Conservation (phyloP, 352 stramenopile species). For the Pythium aquatile region DNA sequence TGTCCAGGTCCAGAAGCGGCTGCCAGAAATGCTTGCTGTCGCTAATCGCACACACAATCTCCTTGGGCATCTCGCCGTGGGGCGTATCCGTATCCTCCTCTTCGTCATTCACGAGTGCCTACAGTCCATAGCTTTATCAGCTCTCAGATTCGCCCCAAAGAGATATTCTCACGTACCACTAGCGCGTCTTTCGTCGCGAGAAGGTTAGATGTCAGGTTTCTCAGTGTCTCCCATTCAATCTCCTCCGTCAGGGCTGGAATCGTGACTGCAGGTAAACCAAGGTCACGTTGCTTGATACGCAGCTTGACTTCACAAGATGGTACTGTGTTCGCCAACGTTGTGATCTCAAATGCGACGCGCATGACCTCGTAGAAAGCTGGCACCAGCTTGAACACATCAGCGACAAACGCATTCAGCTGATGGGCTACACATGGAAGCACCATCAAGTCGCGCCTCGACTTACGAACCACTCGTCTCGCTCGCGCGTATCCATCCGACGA, state of each 20-base stretch:
- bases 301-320: constrained; percentile 2
- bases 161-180: constrained; percentile 11
- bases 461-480: constrained; percentile 3
- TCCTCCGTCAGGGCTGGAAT: neutral
- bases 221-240: constrained; percentile 21
- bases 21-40: constrained; percentile 10
- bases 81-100: neutral
- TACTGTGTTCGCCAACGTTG: neutral
- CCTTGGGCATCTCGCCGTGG: neutral
- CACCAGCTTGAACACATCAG: constrained; percentile 18
- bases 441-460: constrained; percentile 22
- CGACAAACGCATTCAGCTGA: constrained; percentile 19
- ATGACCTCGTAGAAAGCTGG: constrained; percentile 12
- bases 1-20: constrained; percentile 21
- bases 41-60: neutral
- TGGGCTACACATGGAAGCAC: constrained; percentile 24
- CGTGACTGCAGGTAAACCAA: neutral
- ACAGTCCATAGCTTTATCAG: neutral
- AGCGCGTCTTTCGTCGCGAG: constrained; percentile 15
- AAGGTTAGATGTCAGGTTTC: constrained; percentile 11
- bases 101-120: constrained; percentile 8
- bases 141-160: too few species aligned
- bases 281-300: constrained; percentile 8
- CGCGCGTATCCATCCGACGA: constrained; percentile 11
- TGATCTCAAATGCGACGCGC: constrained; percentile 3